A percentile compares a stretch with the other conserved stretches of the same genome.
These are phyloP conservation scores for Mallotus nudiflorus DNA, from an alignment of 345 rosid genomes.

Conservation along the genomic window DNA sequence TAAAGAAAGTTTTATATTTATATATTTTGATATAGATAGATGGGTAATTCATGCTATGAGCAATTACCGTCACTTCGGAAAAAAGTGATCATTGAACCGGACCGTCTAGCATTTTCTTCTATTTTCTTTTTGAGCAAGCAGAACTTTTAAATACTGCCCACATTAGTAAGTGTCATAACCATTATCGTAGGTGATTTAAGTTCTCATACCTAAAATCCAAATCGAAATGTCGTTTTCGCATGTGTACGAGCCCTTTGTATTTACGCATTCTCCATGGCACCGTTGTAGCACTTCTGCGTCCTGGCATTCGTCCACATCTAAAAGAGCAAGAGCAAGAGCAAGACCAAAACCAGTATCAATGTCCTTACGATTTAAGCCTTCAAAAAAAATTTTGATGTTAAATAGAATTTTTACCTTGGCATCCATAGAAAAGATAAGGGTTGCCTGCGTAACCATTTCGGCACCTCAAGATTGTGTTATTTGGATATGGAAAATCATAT, in stretches of 20 bases:
- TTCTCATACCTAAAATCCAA: background rate
- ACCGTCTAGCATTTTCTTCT: too few relatives aligned
- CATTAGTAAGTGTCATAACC: too few relatives aligned
- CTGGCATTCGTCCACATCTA: background rate
- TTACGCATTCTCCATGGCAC: background rate
- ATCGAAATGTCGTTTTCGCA: background rate
- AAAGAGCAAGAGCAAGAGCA: too few relatives aligned
- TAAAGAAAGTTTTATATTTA: too few relatives aligned
- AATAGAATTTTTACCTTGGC: conserved; percentile 4
- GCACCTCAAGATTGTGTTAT: background rate
- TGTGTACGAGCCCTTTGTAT: background rate
- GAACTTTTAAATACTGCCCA: too few relatives aligned
- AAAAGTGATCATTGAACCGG: too few relatives aligned
- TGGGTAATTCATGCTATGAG: too few relatives aligned
- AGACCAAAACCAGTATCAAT: background rate
- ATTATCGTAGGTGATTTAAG: too few relatives aligned
- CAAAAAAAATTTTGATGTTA: too few relatives aligned
- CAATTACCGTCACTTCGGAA: too few relatives aligned
- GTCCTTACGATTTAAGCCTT: background rate
- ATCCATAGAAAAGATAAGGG: background rate
- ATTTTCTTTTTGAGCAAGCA: too few relatives aligned
- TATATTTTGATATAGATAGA: too few relatives aligned
- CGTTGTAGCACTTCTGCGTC: background rate
- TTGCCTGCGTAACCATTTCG: background rate
- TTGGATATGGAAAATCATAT: background rate